Conservation (phyloP, 2,329 filamentous ascomycete genomes). For the Volutella citrinella region DNA sequence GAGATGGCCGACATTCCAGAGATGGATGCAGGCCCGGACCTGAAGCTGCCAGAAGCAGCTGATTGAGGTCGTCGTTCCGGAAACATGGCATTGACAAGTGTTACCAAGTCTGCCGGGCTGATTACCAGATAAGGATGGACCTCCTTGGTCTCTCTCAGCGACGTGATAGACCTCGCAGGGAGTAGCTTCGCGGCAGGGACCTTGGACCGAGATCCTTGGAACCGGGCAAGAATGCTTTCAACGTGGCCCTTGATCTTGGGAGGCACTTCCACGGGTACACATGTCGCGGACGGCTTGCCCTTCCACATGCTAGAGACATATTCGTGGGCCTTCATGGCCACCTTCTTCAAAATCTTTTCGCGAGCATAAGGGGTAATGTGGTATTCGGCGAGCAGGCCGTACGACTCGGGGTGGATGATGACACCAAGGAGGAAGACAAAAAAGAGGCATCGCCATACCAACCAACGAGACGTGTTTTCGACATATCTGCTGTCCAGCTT, state of each 20-base stretch:
- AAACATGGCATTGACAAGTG: constrained; percentile 79
- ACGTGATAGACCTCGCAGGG: constrained; percentile 69
- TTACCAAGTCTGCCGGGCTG: constrained; percentile 74
- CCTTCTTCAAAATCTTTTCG: constrained; percentile 75
- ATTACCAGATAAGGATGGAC: constrained; percentile 79
- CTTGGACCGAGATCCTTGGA: constrained; percentile 52
- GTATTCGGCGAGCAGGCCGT: constrained; percentile 78
- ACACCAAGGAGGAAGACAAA: constrained; percentile 80
- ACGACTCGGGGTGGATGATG: constrained; percentile 83
- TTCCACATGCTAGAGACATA: constrained; percentile 78
- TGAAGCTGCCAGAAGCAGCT: constrained; percentile 57
- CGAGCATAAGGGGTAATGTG: constrained; percentile 89
- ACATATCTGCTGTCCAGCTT: constrained; percentile 72
- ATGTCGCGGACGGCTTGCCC: constrained; percentile 57
- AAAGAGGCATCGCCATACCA: constrained; percentile 91
- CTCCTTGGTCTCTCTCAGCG: constrained; percentile 71
- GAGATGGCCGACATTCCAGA: constrained; percentile 67
- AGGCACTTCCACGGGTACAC: constrained; percentile 46
- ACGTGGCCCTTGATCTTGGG: constrained; percentile 65
- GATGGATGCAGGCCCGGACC: constrained; percentile 64
- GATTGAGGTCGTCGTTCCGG: constrained; percentile 69
- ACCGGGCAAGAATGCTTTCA: constrained; percentile 66
- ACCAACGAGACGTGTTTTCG: constrained; percentile 74
- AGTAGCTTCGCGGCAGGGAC: constrained; percentile 56
- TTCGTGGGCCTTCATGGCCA: constrained; percentile 76